Percentiles rank a stretch among this genome's conserved stretches.
Conservation (phyloP, 2,329 filamentous ascomycete genomes). For the Byssothecium circinans region DNA sequence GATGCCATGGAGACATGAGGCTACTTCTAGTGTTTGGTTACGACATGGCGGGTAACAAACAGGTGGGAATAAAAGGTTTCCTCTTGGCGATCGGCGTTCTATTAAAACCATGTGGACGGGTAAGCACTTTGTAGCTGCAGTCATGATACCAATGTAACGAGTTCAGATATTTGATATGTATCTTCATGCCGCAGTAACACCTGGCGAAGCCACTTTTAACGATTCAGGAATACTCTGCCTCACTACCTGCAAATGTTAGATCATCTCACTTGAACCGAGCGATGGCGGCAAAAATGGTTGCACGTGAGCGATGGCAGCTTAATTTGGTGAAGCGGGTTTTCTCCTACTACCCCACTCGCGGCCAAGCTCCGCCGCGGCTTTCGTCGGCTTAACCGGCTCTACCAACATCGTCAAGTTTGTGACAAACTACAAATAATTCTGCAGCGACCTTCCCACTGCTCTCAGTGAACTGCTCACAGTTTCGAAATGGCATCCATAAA, state of each 20-base stretch:
- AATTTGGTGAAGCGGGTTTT: background rate
- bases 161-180: background rate
- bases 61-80: background rate
- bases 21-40: background rate
- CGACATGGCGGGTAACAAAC: background rate
- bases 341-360: constrained; percentile 13
- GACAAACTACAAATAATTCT: constrained; percentile 13
- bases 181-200: no score
- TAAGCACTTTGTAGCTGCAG: background rate
- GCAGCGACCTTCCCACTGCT: background rate
- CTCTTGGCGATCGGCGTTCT: constrained; percentile 4
- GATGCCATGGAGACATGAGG: constrained; percentile 41
- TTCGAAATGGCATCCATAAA: constrained; percentile 39
- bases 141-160: constrained; percentile 12
- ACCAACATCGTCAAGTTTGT: constrained; percentile 1
- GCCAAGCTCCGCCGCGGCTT: no score
- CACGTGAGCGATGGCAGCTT: constrained; percentile 1
- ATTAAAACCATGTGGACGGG: background rate
- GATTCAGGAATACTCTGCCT: no score
- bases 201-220: no score
- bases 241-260: no score
- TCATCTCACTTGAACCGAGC: background rate
- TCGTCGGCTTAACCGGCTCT: constrained; percentile 16
- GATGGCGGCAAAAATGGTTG: background rate
- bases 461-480: background rate